phyloP scores from a whole-genome alignment of 1,284 basidiomycete genomes.

The Lentinula novae-zelandiae region DNA sequence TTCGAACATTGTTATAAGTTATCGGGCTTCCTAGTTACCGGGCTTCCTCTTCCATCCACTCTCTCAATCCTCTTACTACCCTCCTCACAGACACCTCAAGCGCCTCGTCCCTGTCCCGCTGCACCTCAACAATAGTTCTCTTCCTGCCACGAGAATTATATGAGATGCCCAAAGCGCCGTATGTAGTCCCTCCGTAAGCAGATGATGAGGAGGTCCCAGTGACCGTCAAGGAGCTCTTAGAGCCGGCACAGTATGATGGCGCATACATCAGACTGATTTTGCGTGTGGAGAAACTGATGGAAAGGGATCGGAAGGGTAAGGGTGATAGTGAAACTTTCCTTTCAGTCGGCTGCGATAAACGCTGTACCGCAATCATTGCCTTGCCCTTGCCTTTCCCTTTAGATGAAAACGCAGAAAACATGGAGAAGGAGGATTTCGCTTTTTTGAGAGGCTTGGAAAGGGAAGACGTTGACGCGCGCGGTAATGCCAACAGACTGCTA shows the following conservation, averaged over 20 bases:
- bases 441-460: background rate
- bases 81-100: slow-evolving; percentile 10
- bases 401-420: slow-evolving; percentile 6
- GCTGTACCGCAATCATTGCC: slow-evolving; percentile 8
- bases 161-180: slow-evolving; percentile 16
- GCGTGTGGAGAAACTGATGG: slow-evolving; percentile 55
- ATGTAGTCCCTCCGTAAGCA: slow-evolving; percentile 15
- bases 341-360: slow-evolving; percentile 11
- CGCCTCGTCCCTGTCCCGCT: slow-evolving; percentile 26
- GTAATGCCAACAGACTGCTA: background rate
- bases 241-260: slow-evolving; percentile 9
- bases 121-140: slow-evolving; percentile 56
- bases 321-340: slow-evolving; percentile 24
- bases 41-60: slow-evolving; percentile 8
- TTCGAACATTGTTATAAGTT: background rate
- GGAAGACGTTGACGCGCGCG: background rate
- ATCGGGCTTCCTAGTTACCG: background rate
- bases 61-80: slow-evolving; percentile 9
- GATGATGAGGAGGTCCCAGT: slow-evolving; percentile 2
- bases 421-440: slow-evolving; percentile 3
- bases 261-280: slow-evolving; percentile 52
- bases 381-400: slow-evolving; percentile 13
- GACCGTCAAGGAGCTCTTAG: slow-evolving; percentile 2
- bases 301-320: slow-evolving; percentile 51
- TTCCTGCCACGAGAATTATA: slow-evolving; percentile 28